A percentile compares a stretch with the other conserved stretches of the same genome.
Conservation (phyloP, 495 filamentous ascomycete genomes). For the Hyaloscypha variabilis region DNA sequence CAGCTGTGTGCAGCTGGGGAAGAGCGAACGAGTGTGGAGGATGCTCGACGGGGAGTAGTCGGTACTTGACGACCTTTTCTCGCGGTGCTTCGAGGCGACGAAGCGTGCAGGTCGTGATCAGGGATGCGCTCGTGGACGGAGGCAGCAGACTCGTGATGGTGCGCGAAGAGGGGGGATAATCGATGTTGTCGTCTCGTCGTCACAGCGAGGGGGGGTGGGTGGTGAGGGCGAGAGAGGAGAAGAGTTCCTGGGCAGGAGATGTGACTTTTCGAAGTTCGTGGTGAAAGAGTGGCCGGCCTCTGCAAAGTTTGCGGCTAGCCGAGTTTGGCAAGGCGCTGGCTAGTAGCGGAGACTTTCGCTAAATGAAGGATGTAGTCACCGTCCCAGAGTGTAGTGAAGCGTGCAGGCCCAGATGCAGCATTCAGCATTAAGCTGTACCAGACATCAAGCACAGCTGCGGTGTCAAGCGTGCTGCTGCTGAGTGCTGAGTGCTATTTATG, state of each 20-base stretch:
- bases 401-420: not conserved
- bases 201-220: slow-evolving; percentile 17
- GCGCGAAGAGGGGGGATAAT: not conserved
- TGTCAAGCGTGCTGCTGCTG: not conserved
- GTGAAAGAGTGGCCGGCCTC: not conserved
- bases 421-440: not conserved
- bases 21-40: slow-evolving; percentile 17
- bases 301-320: not conserved
- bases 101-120: not conserved
- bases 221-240: slow-evolving; percentile 20
- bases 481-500: not conserved
- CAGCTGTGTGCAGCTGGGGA: slow-evolving; percentile 26
- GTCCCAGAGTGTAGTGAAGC: not conserved
- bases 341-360: not conserved
- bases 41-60: slow-evolving; percentile 16
- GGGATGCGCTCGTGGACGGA: not conserved
- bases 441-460: not conserved
- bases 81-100: not conserved
- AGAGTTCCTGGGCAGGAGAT: slow-evolving; percentile 13
- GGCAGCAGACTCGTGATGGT: not conserved
- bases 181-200: slow-evolving; percentile 2
- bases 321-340: not conserved
- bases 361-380: not conserved
- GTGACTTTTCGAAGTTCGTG: slow-evolving; percentile 12
- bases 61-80: slow-evolving; percentile 12